Conservation (phyloP, 169 alveolate genomes). For the Eimeria acervulina region DNA sequence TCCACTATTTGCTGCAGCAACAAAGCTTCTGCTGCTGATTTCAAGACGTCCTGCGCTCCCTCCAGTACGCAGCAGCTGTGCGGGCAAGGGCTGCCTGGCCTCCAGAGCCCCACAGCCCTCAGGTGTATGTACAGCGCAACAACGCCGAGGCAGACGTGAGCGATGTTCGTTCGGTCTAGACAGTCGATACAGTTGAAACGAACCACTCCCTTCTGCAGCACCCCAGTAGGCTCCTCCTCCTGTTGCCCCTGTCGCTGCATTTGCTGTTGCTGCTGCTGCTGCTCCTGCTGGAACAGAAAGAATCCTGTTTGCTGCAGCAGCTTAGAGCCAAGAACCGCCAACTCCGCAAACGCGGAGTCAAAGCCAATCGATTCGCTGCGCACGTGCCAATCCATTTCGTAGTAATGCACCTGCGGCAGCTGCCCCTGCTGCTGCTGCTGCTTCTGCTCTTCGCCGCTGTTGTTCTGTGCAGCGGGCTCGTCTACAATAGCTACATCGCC, state of each 20-base stretch:
- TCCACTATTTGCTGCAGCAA: slow-evolving; percentile 13
- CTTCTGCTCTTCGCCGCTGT: slow-evolving; percentile 20
- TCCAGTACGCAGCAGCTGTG: slow-evolving; percentile 10
- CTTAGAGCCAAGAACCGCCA: slow-evolving; percentile 38
- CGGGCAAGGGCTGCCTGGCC: slow-evolving; percentile 8
- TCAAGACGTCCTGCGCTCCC: not conserved
- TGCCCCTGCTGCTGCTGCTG: slow-evolving; percentile 69
- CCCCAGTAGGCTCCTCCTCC: not conserved
- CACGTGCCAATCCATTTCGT: slow-evolving; percentile 75
- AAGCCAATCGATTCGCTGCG: slow-evolving; percentile 62
- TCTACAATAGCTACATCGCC: not conserved
- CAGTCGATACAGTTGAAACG: slow-evolving; percentile 99
- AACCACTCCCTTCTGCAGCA: slow-evolving; percentile 94
- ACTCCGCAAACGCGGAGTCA: slow-evolving; percentile 59
- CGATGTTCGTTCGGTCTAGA: slow-evolving; percentile 97
- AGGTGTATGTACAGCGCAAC: slow-evolving; percentile 80
- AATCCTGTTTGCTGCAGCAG: slow-evolving; percentile 73
- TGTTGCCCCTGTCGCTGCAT: not conserved
- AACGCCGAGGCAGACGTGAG: slow-evolving; percentile 73
- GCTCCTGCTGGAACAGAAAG: slow-evolving; percentile 57
- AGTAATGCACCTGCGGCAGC: slow-evolving; percentile 28
- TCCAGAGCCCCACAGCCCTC: slow-evolving; percentile 36
- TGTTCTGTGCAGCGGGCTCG: slow-evolving; percentile 2
- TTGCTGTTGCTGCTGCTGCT: slow-evolving; percentile 60
- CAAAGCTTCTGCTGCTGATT: slow-evolving; percentile 37